These are phyloP conservation scores for Cutaneotrichosporon sp. DNA, from an alignment of 1,284 basidiomycete genomes.

Conservation along the genomic window DNA sequence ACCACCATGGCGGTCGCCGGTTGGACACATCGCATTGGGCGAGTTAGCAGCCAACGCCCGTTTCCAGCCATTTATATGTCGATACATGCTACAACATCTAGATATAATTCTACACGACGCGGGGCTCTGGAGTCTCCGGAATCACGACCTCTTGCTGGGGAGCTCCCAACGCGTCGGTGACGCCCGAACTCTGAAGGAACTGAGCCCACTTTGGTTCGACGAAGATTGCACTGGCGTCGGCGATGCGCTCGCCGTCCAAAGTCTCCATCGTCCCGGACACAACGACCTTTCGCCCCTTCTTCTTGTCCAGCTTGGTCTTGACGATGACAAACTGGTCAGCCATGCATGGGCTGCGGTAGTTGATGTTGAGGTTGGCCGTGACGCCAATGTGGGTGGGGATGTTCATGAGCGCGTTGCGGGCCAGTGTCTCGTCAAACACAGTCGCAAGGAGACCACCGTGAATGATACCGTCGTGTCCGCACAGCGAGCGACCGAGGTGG, in stretches of 20 bases:
- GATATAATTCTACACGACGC: neutral
- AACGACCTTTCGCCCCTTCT: conserved; percentile 68
- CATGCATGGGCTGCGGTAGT: conserved; percentile 72
- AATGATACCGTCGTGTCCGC: conserved; percentile 85
- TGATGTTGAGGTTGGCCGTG: conserved; percentile 71
- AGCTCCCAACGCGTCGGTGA: conserved; percentile 43
- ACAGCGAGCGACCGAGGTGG: conserved; percentile 79
- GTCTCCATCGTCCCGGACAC: conserved; percentile 72
- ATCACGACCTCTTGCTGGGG: conserved; percentile 10
- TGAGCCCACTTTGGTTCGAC: conserved; percentile 79
- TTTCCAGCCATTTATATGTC: neutral
- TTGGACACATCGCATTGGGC: neutral
- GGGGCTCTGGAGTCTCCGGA: neutral
- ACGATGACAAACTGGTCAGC: conserved; percentile 65
- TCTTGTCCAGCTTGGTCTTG: conserved; percentile 57
- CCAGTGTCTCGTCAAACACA: conserved; percentile 79
- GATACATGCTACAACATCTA: conserved; percentile 6
- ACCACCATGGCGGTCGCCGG: neutral
- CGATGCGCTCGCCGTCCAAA: conserved; percentile 68
- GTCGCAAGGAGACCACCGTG: conserved; percentile 91
- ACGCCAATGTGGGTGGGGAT: conserved; percentile 88
- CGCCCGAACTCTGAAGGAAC: conserved; percentile 56
- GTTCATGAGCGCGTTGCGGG: conserved; percentile 72
- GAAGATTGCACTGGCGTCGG: conserved; percentile 71
- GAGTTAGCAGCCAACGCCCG: too few species aligned